Evolutionary conservation across 2,329 filamentous ascomycete species (phyloP), one percentile per base, ranked within the genome.

Genomic region (Fusarium staphyleae): DNA sequence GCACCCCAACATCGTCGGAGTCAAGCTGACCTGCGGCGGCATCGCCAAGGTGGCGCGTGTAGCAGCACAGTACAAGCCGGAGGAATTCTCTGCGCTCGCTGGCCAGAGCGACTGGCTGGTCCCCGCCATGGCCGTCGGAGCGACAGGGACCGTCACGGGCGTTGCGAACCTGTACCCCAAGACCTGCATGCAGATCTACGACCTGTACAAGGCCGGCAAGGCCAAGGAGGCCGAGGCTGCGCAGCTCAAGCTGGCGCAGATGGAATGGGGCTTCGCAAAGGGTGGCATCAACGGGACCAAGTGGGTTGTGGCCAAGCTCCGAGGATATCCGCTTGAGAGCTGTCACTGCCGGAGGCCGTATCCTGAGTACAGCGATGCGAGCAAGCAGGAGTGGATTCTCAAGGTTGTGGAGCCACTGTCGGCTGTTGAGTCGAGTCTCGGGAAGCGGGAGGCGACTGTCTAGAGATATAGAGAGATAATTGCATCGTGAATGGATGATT

Each of bases 41-140:
- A 88, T 89, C 26, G 88, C 86, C 52, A 91, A 91, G 73, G 81
- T 91, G 41, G 84, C 85, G 4, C 78, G 88, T 8, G 78, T 91
- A 4, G 69, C 72, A 6, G 77, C 76, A 13, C 69, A 76, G 55
- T 74, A 88, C 52, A 70, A 78, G 0, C 71, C 80, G 0, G 77
- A 81, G 2, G 70, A 78, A 10, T 92, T 92, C 15, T 82, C 35
- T 2, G 82, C 86, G 0, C 89, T 85, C 63, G 88, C 87, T 2
- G 89, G 89, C 0, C 88, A 91, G 75, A 86, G 84, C 5, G 89
- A 92, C 66, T 92, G 90, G 74, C 72, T 91, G 18, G 75, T 87
- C 30, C 84, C 83, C 3, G 84, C 82, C 0, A 67, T 88, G 47
- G 77, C 79, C 2, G 80, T 81, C 8, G 85, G 86, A 10, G 81